These are phyloP conservation scores for Cryptosporidium sp. DNA, from an alignment of 169 alveolate genomes.

Conservation along the genomic window DNA sequence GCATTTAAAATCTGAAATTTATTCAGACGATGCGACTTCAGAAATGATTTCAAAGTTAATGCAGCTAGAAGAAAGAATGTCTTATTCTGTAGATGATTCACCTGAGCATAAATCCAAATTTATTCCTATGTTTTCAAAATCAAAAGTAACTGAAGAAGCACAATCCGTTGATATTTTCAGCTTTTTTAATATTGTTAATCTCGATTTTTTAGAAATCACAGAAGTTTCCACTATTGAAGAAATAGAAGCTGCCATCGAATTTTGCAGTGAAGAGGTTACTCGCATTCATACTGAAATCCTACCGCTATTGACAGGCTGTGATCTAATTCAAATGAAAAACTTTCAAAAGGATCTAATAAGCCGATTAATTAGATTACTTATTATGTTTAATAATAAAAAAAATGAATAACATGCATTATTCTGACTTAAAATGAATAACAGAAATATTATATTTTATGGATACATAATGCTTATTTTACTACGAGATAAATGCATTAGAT, in stretches of 20 bases:
- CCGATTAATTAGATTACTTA: not conserved
- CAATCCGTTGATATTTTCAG: constrained; percentile 1
- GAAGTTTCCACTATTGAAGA: not conserved
- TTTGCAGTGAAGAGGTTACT: not conserved
- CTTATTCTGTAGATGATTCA: not conserved
- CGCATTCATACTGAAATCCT: not conserved
- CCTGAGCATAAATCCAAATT: not conserved
- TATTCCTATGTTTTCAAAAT: not conserved
- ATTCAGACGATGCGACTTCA: not conserved
- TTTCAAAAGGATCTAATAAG: not conserved
- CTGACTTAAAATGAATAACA: no score
- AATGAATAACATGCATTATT: not conserved
- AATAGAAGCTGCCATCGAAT: not conserved
- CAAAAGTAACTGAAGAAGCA: not conserved
- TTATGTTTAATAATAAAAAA: constrained; percentile 10
- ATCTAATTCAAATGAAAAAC: not conserved
- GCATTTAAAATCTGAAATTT: not conserved
- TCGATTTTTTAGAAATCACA: not conserved
- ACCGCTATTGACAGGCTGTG: constrained; percentile 7
- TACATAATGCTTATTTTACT: no score
- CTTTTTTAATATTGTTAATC: not conserved
- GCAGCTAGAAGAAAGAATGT: not conserved
- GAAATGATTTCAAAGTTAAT: not conserved
- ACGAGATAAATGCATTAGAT: no score
- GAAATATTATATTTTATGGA: no score